Conservation (phyloP, 495 filamentous ascomycete genomes). For the Paragyromitra xinjiangensis region DNA sequence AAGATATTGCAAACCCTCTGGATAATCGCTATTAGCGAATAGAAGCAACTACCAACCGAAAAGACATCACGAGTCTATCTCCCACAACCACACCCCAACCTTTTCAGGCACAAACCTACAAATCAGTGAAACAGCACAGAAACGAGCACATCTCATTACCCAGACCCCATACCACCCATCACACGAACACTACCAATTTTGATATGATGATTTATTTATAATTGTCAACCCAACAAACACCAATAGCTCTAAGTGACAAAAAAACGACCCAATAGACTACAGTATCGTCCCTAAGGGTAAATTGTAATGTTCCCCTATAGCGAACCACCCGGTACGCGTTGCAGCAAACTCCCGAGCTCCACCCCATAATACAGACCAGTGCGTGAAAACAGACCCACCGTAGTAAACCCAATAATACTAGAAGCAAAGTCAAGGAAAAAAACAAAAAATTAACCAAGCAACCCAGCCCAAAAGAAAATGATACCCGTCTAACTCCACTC, state of each 20-base stretch:
- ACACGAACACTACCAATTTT: background rate
- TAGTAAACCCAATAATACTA: background rate
- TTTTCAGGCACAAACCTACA: too few species aligned
- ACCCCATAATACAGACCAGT: conserved; percentile 1
- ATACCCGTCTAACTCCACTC: conserved; percentile 26
- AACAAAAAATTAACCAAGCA: conserved; percentile 1
- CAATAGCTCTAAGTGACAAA: background rate
- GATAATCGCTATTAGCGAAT: too few species aligned
- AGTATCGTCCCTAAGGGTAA: background rate
- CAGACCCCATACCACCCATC: background rate
- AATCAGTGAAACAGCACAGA: background rate
- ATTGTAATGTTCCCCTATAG: background rate
- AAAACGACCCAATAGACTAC: background rate
- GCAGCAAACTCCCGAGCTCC: conserved; percentile 16
- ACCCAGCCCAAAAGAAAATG: conserved; percentile 2
- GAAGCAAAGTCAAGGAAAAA: background rate
- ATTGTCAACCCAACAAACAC: background rate
- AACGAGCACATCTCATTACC: background rate
- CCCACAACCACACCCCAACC: too few species aligned
- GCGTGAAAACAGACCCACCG: conserved; percentile 4
- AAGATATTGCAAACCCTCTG: too few species aligned
- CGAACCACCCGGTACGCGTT: conserved; percentile 24
- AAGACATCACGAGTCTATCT: too few species aligned
- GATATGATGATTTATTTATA: background rate
- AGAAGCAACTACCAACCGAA: too few species aligned